Evolutionary conservation across 1,284 basidiomycete species (phyloP).

Genomic region (Phenoliferia sp.): DNA sequence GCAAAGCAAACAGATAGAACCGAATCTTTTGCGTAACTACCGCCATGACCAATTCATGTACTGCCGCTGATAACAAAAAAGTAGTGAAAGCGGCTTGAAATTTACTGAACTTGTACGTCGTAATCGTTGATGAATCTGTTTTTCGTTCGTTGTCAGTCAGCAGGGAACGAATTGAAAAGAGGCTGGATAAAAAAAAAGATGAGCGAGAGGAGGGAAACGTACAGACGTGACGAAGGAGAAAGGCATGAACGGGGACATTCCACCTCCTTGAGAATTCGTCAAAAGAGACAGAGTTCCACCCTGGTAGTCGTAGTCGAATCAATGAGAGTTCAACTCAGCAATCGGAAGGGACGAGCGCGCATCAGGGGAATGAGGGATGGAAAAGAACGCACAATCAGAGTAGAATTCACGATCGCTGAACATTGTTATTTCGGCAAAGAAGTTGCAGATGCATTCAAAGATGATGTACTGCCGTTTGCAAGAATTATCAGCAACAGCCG

Average conservation of each 20-base stretch:
- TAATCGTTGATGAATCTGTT: slow-evolving; percentile 68
- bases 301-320: slow-evolving; percentile 30
- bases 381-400: slow-evolving; percentile 66
- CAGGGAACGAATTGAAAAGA: background rate
- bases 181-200: background rate
- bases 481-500: background rate
- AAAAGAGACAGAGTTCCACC: slow-evolving; percentile 95
- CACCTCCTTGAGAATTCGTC: slow-evolving; percentile 95
- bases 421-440: slow-evolving; percentile 44
- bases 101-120: slow-evolving; percentile 67
- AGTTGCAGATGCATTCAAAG: slow-evolving; percentile 49
- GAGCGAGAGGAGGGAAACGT: background rate
- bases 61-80: slow-evolving; percentile 79
- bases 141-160: background rate
- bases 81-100: slow-evolving; percentile 82
- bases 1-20: slow-evolving; percentile 69
- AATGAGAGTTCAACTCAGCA: no score
- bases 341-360: no score
- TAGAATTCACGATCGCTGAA: slow-evolving; percentile 97
- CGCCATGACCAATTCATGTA: slow-evolving; percentile 94
- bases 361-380: background rate
- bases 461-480: slow-evolving; percentile 15
- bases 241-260: slow-evolving; percentile 84
- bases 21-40: slow-evolving; percentile 84
- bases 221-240: slow-evolving; percentile 88